Percentiles rank a stretch among this genome's conserved stretches.
Evolutionary conservation across 306 rosid species (phyloP).

Genomic region (Begonia loranthoides): DNA sequence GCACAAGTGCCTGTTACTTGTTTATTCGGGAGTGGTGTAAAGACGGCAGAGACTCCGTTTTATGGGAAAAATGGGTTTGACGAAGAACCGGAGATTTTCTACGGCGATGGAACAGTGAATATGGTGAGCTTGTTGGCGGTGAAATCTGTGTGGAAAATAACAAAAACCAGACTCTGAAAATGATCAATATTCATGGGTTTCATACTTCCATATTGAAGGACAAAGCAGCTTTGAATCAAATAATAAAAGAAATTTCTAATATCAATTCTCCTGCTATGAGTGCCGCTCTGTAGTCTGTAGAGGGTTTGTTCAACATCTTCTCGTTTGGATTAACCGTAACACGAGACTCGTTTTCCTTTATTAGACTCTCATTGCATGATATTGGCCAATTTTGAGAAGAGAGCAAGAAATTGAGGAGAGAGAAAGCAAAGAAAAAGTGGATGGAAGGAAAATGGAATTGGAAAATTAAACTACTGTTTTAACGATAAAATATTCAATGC

Average conservation of each 20-base stretch:
- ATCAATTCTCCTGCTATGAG: constrained; percentile 24
- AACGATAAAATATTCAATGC: no score
- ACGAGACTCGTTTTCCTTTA: no score
- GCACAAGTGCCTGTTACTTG: constrained; percentile 68
- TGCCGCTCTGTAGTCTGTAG: no score
- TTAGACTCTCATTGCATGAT: no score
- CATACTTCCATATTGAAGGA: constrained; percentile 47
- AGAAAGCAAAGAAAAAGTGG: no score
- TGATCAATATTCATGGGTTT: constrained; percentile 37
- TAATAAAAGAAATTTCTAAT: constrained; percentile 24
- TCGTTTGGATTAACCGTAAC: no score
- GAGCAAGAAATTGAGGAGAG: no score
- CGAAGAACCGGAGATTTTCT: constrained; percentile 36
- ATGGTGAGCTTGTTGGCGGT: constrained; percentile 61
- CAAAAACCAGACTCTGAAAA: constrained; percentile 34
- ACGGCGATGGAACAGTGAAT: constrained; percentile 83
- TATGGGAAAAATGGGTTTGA: constrained; percentile 46
- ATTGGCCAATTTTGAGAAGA: no score
- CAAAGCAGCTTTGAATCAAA: constrained; percentile 32
- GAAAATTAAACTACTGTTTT: no score
- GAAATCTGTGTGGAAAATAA: constrained; percentile 30
- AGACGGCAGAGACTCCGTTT: constrained; percentile 44
- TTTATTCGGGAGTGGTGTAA: constrained; percentile 46
- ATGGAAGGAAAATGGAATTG: no score
- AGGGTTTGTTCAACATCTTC: no score